phyloP scores from a whole-genome alignment of 805 yeast species.

The Saturnispora sekii region DNA sequence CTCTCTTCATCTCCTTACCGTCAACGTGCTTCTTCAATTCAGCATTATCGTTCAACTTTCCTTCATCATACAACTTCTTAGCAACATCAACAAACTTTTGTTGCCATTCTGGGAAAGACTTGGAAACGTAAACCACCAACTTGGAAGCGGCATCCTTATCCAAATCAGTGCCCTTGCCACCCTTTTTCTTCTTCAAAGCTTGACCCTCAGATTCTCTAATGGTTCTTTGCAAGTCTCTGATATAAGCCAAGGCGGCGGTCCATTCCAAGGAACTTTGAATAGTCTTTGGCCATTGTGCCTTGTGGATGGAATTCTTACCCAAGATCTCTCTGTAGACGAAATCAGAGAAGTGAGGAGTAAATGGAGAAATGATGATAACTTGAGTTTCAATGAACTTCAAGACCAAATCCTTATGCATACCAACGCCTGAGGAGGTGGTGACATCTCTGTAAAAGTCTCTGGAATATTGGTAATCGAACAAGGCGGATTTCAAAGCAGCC shows the following conservation, averaged over 20 bases:
- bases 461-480: constrained; percentile 89
- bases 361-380: constrained; percentile 74
- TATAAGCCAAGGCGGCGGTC: constrained; percentile 65
- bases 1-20: constrained; percentile 90
- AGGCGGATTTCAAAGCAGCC: constrained; percentile 80
- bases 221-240: constrained; percentile 67
- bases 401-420: constrained; percentile 79
- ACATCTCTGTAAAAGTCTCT: constrained; percentile 95
- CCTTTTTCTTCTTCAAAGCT: constrained; percentile 77
- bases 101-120: constrained; percentile 71
- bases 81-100: constrained; percentile 56
- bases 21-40: constrained; percentile 51
- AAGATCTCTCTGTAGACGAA: constrained; percentile 78
- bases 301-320: constrained; percentile 58
- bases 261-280: constrained; percentile 53
- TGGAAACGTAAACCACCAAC: constrained; percentile 63
- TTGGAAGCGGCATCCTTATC: constrained; percentile 67
- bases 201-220: constrained; percentile 93
- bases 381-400: constrained; percentile 79
- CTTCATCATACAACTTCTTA: constrained; percentile 59
- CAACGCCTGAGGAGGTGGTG: constrained; percentile 34
- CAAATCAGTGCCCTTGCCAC: constrained; percentile 63
- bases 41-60: constrained; percentile 55
- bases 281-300: constrained; percentile 69
- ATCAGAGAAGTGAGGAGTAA: constrained; percentile 95